Conservation (phyloP, 352 stramenopile genomes). For the Globisporangium perplexum region DNA sequence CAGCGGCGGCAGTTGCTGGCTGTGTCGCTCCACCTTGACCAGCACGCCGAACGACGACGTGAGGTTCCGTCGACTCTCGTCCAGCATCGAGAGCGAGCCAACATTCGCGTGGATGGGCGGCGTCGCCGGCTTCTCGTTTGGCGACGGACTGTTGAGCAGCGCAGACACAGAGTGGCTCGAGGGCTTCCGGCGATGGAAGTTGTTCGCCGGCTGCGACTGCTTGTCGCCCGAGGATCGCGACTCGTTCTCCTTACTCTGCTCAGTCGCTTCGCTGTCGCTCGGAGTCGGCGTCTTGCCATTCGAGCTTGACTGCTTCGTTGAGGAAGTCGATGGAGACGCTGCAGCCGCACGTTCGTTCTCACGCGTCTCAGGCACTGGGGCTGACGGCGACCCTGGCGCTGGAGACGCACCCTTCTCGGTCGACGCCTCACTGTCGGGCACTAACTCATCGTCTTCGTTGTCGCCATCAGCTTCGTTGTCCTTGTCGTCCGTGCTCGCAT, state of each 20-base stretch:
- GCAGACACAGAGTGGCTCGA: slow-evolving; percentile 66
- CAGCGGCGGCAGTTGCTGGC: slow-evolving; percentile 23
- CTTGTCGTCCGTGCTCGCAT: not conserved
- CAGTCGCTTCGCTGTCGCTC: not conserved
- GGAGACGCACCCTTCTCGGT: slow-evolving; percentile 2
- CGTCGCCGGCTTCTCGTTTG: slow-evolving; percentile 30
- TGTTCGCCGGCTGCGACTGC: slow-evolving; percentile 2
- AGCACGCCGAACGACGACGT: slow-evolving; percentile 26
- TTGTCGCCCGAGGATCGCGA: not conserved
- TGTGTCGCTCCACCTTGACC: slow-evolving; percentile 49
- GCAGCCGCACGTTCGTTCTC: not conserved
- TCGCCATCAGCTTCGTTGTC: slow-evolving; percentile 2
- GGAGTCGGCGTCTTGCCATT: not conserved
- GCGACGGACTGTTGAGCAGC: slow-evolving; percentile 61
- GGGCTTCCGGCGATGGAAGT: slow-evolving; percentile 23
- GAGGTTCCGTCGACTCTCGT: slow-evolving; percentile 13
- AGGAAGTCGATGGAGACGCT: not conserved
- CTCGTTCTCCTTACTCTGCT: slow-evolving; percentile 7
- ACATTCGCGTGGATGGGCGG: slow-evolving; percentile 19
- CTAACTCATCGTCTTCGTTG: not conserved
- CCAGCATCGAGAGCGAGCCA: slow-evolving; percentile 32
- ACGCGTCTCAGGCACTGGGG: not conserved
- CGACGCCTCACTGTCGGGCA: not conserved
- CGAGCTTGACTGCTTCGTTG: not conserved
- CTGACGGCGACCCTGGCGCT: not conserved